Conservation (phyloP, 768 basidiomycete species). For the Glaciozyma martinii region DNA sequence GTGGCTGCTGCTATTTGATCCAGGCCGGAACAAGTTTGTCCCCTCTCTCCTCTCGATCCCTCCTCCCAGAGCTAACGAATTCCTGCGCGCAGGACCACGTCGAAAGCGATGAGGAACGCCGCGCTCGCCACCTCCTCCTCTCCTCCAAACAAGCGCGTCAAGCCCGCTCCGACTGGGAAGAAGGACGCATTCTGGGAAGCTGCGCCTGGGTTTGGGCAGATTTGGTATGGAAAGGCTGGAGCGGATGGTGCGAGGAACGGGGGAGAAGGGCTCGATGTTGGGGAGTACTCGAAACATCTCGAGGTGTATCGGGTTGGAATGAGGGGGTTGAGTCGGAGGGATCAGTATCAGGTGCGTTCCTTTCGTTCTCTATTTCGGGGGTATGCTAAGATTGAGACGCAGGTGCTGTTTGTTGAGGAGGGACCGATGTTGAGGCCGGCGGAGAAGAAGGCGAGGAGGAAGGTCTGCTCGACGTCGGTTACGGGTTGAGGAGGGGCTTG, state of each 20-base stretch:
- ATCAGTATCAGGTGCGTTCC: conserved; percentile 28
- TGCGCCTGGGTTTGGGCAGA: neutral
- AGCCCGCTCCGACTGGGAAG: neutral
- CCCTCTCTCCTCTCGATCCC: neutral
- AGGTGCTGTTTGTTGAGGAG: conserved; percentile 1
- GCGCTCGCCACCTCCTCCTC: neutral
- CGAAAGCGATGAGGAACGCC: neutral
- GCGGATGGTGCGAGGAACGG: too few relatives aligned
- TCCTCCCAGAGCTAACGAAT: neutral
- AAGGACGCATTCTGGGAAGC: neutral
- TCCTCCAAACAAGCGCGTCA: neutral
- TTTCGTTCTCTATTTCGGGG: too few relatives aligned
- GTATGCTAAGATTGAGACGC: neutral
- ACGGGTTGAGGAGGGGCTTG: too few relatives aligned
- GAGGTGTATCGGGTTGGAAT: conserved; percentile 23
- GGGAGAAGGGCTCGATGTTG: too few relatives aligned
- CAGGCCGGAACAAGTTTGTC: conserved; percentile 25
- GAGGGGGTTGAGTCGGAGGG: conserved; percentile 14
- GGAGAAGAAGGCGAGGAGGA: neutral
- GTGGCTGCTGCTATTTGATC: conserved; percentile 34
- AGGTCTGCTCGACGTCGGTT: neutral
- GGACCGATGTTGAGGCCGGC: neutral
- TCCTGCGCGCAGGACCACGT: too few relatives aligned
- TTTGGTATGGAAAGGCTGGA: neutral
- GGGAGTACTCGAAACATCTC: conserved; percentile 18